Evolutionary conservation across 495 filamentous ascomycete genomes (phyloP), one percentile per base, ranked within the genome.

Genomic region (Neurospora sp.): DNA sequence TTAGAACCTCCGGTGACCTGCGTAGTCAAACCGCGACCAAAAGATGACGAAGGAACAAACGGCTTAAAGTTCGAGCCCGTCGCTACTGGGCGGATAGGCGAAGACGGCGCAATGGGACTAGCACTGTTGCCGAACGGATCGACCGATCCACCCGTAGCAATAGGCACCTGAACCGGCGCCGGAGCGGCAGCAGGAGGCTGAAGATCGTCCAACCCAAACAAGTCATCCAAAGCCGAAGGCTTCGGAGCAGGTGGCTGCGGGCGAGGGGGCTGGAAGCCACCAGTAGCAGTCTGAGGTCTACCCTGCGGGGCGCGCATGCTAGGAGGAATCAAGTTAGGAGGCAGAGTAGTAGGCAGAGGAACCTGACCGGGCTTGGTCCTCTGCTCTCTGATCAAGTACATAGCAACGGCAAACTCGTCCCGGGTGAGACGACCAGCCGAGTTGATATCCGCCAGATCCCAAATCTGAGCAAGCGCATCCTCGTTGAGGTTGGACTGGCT

Each of bases 321-420:
- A 27, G 96, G 96, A 27, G 96, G 96, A 66, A 98, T 89, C 38
- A 99, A 85, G 54, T 91, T 93, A 1, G 90, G 86, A 18, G 96
- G 94, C 39, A 99, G 84, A 9, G 87, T 83, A 18, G 93, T 85
- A 2, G 95, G 95, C 5, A 98, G 79, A 37, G 86, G 80, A 16
- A 78, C 80, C 39, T 86, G 78, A 16, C 86, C 86, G 70, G 90
- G 90, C 73, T 90, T 93, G 73, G 85, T 89, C 31, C 94, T 88
- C 80, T 97, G 94, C 79, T 96, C 90, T 73, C 93, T 88, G 76
- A 99, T 97, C 41, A 99, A 86, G 79, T 97, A 95, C 96, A 99
- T 98, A 69, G 96, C 96, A 70, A 99, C 94, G 0, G 96, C 95
- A 79, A 99, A 99, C 78, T 96, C 95, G 80, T 99, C 96, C 72